Evolutionary conservation across 2,329 filamentous ascomycete species (phyloP).

Genomic region (Fusarium abutilonis): DNA sequence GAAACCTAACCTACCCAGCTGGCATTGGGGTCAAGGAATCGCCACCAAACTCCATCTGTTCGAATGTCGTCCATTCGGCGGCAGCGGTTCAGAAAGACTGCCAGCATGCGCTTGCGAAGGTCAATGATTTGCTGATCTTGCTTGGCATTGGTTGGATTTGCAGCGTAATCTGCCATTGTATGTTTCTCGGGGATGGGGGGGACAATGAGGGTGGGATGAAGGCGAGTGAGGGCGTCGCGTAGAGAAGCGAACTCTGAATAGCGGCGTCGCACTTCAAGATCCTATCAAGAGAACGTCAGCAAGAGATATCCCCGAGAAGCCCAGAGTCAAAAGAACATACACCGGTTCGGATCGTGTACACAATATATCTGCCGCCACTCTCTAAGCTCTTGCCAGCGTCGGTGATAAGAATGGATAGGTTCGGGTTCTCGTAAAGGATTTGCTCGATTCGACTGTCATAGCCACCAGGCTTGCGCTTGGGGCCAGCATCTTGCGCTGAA

Average conservation of each 20-base stretch:
- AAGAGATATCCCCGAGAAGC: neutral
- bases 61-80: conserved; percentile 90
- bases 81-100: conserved; percentile 94
- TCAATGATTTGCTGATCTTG: conserved; percentile 98
- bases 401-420: conserved; percentile 88
- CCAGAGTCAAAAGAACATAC: conserved; percentile 61
- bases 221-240: conserved; percentile 84
- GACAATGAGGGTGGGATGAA: conserved; percentile 95
- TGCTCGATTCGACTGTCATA: conserved; percentile 98
- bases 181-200: conserved; percentile 99
- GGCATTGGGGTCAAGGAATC: conserved; percentile 95
- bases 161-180: conserved; percentile 97
- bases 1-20: conserved; percentile 79
- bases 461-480: conserved; percentile 79
- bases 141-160: conserved; percentile 97
- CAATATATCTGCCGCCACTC: conserved; percentile 91
- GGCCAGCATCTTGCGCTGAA: conserved; percentile 56
- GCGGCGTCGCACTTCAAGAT: conserved; percentile 91
- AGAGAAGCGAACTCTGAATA: conserved; percentile 98
- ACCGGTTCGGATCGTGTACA: conserved; percentile 95
- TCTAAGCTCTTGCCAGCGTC: conserved; percentile 96
- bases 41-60: conserved; percentile 96
- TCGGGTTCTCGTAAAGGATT: conserved; percentile 93
- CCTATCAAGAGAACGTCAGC: conserved; percentile 61
- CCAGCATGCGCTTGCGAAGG: conserved; percentile 93